Percentiles rank a stretch among this genome's conserved stretches.
Evolutionary conservation across 371 early-diverging fungal genomes (phyloP).

Genomic region (Circinella minor): DNA sequence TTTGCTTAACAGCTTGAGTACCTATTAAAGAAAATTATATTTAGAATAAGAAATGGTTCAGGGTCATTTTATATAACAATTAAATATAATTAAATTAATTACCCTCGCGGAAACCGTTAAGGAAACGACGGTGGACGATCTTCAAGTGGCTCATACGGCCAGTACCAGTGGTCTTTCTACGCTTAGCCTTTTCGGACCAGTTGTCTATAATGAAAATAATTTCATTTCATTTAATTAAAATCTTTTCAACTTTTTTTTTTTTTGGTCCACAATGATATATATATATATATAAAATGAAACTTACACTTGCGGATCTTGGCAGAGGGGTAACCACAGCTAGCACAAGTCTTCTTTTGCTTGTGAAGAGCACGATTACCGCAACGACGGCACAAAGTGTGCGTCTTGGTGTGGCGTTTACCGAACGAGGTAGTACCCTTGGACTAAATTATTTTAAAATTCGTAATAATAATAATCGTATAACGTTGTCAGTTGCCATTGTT

Average conservation of each 20-base stretch:
- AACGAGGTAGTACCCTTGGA: slow-evolving; percentile 99
- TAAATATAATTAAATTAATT: too few relatives aligned
- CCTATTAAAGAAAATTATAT: not conserved
- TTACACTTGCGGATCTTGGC: slow-evolving; percentile 96
- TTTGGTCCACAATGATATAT: too few relatives aligned
- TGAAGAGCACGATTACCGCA: slow-evolving; percentile 99
- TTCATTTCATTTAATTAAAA: not conserved
- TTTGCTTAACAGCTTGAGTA: slow-evolving; percentile 17
- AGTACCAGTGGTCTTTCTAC: slow-evolving; percentile 98
- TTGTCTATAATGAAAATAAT: slow-evolving; percentile 60
- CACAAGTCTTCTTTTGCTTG: slow-evolving; percentile 99
- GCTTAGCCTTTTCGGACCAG: slow-evolving; percentile 96
- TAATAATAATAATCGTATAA: not conserved
- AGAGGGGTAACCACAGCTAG: slow-evolving; percentile 99
- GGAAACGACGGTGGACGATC: slow-evolving; percentile 90
- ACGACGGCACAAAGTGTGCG: slow-evolving; percentile 98
- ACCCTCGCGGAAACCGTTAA: slow-evolving; percentile 97
- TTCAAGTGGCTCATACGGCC: slow-evolving; percentile 99
- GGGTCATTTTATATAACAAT: too few relatives aligned
- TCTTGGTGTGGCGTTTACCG: slow-evolving; percentile 99
- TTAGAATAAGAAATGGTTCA: too few relatives aligned
- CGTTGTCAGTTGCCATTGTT: not conserved
- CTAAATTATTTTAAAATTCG: slow-evolving; percentile 45
- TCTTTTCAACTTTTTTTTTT: not conserved
- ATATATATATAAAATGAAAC: too few relatives aligned